Percentiles rank a stretch among this genome's conserved stretches.
These are phyloP conservation scores for Sporothrix globosa DNA, from an alignment of 2,329 filamentous ascomycete genomes.

Conservation along the genomic window DNA sequence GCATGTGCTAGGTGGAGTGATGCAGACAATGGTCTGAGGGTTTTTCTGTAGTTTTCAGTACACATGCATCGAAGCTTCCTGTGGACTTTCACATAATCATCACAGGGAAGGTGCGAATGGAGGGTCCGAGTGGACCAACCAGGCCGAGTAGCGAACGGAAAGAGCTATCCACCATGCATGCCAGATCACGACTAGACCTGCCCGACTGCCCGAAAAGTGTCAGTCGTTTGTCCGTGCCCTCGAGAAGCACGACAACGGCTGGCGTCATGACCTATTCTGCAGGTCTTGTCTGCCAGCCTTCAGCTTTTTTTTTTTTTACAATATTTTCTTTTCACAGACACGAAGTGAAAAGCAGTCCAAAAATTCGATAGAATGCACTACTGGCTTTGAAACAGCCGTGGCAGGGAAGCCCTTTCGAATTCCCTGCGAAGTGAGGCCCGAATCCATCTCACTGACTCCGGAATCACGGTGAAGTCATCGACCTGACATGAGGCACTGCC, in stretches of 20 bases:
- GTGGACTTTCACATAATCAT: not conserved
- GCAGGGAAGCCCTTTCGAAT: not conserved
- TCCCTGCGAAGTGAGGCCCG: not conserved
- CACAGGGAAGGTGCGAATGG: not conserved
- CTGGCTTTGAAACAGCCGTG: not conserved
- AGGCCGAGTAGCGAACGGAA: constrained; percentile 13
- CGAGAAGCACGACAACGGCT: not conserved
- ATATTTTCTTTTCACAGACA: not conserved
- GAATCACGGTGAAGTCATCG: not conserved
- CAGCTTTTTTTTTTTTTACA: not conserved
- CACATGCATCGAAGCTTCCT: not conserved
- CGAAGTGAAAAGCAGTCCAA: not conserved
- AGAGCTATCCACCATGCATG: constrained; percentile 12
- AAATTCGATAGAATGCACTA: constrained; percentile 5
- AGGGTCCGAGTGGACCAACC: not conserved
- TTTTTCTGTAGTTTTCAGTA: not conserved
- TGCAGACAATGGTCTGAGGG: constrained; percentile 10
- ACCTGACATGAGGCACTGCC: not conserved
- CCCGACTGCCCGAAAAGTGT: not conserved
- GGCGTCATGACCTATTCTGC: not conserved
- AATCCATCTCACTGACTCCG: not conserved
- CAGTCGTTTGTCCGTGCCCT: not conserved
- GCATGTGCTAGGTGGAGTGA: constrained; percentile 12
- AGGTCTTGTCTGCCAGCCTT: not conserved
- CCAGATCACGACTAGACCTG: constrained; percentile 19